Conservation (phyloP, 371 early-diverging fungal genomes). For the Apophysomyces elegans region DNA sequence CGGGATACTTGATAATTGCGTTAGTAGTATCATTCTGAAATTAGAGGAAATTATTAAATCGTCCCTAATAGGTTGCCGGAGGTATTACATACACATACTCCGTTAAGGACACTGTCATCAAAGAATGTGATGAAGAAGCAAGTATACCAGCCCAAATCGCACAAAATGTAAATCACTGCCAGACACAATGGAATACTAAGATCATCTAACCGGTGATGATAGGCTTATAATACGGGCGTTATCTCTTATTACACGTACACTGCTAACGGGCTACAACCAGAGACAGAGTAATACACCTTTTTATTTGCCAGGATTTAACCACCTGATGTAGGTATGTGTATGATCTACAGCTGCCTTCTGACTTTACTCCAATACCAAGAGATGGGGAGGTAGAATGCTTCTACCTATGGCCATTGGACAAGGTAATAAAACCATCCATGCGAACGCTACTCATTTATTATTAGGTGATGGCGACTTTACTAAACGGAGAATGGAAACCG, state of each 20-base stretch:
- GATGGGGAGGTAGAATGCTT: conserved; percentile 95
- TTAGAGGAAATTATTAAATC: background rate
- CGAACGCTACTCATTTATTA: background rate
- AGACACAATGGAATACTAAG: background rate
- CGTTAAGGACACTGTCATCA: conserved; percentile 70
- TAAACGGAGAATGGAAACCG: conserved; percentile 80
- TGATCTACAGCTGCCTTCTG: conserved; percentile 76
- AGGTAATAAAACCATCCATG: conserved; percentile 41
- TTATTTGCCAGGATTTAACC: background rate
- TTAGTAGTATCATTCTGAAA: conserved; percentile 27
- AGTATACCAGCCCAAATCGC: conserved; percentile 66
- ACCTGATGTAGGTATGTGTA: conserved; percentile 65
- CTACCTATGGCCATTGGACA: conserved; percentile 71
- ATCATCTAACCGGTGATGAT: background rate
- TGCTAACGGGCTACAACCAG: conserved; percentile 64
- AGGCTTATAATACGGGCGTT: conserved; percentile 62
- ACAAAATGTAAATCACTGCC: conserved; percentile 30
- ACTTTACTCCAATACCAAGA: conserved; percentile 70
- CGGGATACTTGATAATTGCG: conserved; percentile 84
- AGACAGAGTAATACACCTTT: conserved; percentile 60
- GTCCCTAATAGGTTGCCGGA: conserved; percentile 67
- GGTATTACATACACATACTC: conserved; percentile 76
- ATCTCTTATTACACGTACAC: conserved; percentile 73
- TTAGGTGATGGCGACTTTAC: conserved; percentile 57
- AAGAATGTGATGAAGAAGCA: conserved; percentile 94